Evolutionary conservation across 352 stramenopile species (phyloP), one percentile per base, ranked within the genome.

Genomic region (Plasmopara muralis): DNA sequence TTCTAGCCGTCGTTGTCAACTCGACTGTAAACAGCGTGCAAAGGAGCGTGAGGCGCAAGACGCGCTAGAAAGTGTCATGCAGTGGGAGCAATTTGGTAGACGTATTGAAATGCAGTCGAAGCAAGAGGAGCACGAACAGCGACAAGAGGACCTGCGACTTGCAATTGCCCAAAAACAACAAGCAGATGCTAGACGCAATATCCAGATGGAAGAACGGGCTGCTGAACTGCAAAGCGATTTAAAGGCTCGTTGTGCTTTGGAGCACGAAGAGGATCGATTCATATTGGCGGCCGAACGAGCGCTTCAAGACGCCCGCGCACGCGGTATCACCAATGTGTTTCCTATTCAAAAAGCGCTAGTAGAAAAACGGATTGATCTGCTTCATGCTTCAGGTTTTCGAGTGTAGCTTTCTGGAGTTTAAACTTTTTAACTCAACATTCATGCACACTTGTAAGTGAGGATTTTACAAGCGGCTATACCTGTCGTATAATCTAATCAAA

Each of bases 91-190:
- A 46, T 90, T 85, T 43, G 83, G 83, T 16, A 58, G 67, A 37
- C 66, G 68, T 15, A 63, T 85, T 31, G 78, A 91, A 50, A 57
- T 70, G 44, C 70, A 87, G 44, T 37, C 35, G 12, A 65, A 68
- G 30, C 74, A 89, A 47, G 83, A 93, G n/a, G 68, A 86, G 18
- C 60, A 80, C 25, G 77, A 89, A 10, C 62, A 60, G 16, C 57
- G 72, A 9, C 68, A 86, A 10, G 73, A 85, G 20, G 82, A 75
- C 31, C 53, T 89, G 9, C 69, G 64, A 0, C 66, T 89, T 20
- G 80, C 77, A n/a, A 71, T 84, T 7, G 59, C 72, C 12, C 78
- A 90, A 43, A 89, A 88, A 54, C 75, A 89, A 38, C 80, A 91
- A 43, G 76, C 78, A 10, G 74, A 91, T 44, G 77, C 80, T 16